Percentiles rank a stretch among this genome's conserved stretches.
Conservation (phyloP, 2,329 filamentous ascomycete species). For the Cylindrodendrum hubeiense region DNA sequence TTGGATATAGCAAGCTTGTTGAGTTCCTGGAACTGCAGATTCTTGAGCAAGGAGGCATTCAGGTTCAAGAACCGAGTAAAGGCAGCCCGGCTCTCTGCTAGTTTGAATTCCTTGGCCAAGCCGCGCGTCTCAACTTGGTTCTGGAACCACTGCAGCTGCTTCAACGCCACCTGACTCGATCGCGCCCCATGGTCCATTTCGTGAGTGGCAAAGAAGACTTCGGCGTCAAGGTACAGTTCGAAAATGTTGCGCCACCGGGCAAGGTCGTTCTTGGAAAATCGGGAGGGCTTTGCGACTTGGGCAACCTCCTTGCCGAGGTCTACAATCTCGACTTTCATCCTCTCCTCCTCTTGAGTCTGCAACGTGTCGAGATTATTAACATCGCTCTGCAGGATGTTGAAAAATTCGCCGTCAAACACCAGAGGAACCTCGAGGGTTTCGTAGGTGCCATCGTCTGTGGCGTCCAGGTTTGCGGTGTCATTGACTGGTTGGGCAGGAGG, state of each 20-base stretch:
- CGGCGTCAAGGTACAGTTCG: conserved; percentile 82
- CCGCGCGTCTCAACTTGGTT: conserved; percentile 72
- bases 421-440: conserved; percentile 78
- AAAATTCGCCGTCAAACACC: conserved; percentile 83
- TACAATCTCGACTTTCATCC: conserved; percentile 73
- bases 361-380: conserved; percentile 77
- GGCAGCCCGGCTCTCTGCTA: conserved; percentile 73
- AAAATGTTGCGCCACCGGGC: conserved; percentile 85
- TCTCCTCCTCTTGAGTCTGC: conserved; percentile 74
- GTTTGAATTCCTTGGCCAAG: conserved; percentile 72
- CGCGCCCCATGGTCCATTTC: conserved; percentile 78
- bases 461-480: neutral
- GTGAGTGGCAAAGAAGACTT: conserved; percentile 84
- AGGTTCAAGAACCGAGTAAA: conserved; percentile 78
- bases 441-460: conserved; percentile 30
- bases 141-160: conserved; percentile 79
- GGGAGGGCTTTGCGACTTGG: conserved; percentile 72
- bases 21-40: conserved; percentile 86
- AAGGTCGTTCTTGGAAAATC: conserved; percentile 74
- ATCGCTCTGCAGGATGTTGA: conserved; percentile 79
- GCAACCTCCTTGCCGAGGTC: conserved; percentile 74
- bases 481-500: neutral
- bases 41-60: conserved; percentile 82
- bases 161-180: conserved; percentile 73
- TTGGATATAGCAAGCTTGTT: conserved; percentile 83